A percentile compares a stretch with the other conserved stretches of the same genome.
These are phyloP conservation scores for Trematosphaeria pertusa DNA, from an alignment of 2,329 filamentous ascomycete species.

Conservation along the genomic window DNA sequence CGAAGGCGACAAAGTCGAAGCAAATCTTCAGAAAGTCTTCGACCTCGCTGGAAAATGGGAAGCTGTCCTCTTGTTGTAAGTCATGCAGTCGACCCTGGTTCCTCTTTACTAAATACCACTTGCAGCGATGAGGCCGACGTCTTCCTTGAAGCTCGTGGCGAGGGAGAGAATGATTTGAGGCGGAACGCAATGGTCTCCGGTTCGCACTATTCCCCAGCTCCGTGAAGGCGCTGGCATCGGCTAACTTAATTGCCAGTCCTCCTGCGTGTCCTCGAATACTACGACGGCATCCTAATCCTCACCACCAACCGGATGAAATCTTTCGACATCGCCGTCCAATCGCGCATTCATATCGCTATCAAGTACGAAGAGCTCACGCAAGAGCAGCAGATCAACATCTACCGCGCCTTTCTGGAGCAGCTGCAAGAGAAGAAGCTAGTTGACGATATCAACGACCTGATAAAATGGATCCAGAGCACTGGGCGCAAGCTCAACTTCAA, in stretches of 20 bases:
- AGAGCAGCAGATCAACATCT: constrained; percentile 5
- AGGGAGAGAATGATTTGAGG: constrained; percentile 12
- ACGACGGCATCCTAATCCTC: constrained; percentile 50
- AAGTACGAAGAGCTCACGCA: constrained; percentile 55
- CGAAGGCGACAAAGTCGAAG: constrained; percentile 49
- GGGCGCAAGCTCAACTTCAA: constrained; percentile 32
- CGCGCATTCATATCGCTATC: constrained; percentile 48
- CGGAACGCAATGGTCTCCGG: constrained; percentile 24
- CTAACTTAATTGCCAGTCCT: too few relatives aligned
- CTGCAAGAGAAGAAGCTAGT: constrained; percentile 45
- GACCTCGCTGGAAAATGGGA: constrained; percentile 57
- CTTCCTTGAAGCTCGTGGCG: constrained; percentile 20
- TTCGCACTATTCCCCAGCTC: too few relatives aligned
- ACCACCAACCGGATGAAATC: constrained; percentile 49
- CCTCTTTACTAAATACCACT: neutral
- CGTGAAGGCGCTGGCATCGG: too few relatives aligned
- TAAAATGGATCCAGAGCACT: constrained; percentile 15
- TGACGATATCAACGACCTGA: constrained; percentile 36
- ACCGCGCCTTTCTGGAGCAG: constrained; percentile 42
- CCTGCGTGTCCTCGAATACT: constrained; percentile 50
- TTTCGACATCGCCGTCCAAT: constrained; percentile 49
- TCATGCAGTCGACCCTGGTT: too few relatives aligned
- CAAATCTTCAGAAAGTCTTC: constrained; percentile 52
- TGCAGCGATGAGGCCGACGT: constrained; percentile 56
- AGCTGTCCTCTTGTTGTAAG: constrained; percentile 50